Evolutionary conservation across 148 eudicot species (phyloP), one percentile per base, ranked within the genome.

Genomic region (Pharnaceum exiguum): DNA sequence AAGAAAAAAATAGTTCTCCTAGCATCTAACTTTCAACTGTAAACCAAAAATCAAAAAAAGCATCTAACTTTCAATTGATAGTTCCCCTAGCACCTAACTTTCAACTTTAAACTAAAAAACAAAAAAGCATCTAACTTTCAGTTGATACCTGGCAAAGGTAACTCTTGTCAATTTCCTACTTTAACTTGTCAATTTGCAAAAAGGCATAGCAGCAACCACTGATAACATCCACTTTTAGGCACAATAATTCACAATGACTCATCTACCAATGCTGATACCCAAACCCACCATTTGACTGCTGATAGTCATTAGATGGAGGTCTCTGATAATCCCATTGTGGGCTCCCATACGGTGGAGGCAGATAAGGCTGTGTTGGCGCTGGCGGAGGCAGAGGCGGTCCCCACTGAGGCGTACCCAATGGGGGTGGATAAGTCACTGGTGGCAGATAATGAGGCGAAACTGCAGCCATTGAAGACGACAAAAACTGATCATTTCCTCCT

Each of bases 271-370:
- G 48, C 50, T 23, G 60, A 63, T 57, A 54, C 16, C 37, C 47
- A 62, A 12, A 54, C 33, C 62, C 61, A 63, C 42, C 31, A 53
- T 45, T 53, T 6, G 51, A 40, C 5, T 52, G 51, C 46, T 52
- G 19, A 44, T 31, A 28, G 3, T 22, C 18, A 53, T 62, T 63
- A 17, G 58, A 43, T 11, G n/a, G n/a, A n/a, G 69, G 69, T 40
- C 63, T 55, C 5, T 43, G 36, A 50, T 57, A 63, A 7, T 53
- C 74, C 74, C 74, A 70, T 13, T 50, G 40, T 5, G 53, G 55
- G 25, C 16, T 43, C 59, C 64, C 74, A 63, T 57, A 43, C 5
- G 29, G 42, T 2, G 36, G 43, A 5, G 31, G 52, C 19, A n/a
- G n/a, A n/a, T n/a, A n/a, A n/a, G 52, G 52, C 7, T 15, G 52